Evolutionary conservation across 164 flowering plant genomes (phyloP), one percentile per base, ranked within the genome.

Genomic region (Santalum album): DNA sequence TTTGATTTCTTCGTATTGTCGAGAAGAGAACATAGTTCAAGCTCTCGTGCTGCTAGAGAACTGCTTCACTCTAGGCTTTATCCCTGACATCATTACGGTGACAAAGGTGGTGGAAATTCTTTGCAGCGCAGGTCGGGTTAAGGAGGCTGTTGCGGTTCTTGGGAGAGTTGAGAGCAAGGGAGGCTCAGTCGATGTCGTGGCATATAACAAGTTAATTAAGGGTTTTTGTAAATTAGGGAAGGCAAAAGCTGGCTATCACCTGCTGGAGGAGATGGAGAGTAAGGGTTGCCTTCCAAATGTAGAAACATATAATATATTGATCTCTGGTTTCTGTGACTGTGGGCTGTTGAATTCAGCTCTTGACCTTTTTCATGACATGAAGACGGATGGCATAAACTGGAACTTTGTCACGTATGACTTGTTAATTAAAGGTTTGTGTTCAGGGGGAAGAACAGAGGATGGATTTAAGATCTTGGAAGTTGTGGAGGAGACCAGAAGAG

Each of bases 1-100:
- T 42, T 27, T 92, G 74, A 83, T 92, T 66, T 78, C 84, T 25
- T 84, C 61, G 0, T 91, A 86, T 42, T 91, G 96, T 65, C 61
- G 55, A 46, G 83, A 83, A 51, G 79, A 70, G 40, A 70, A 80
- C 65, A 48, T 82, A 48, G 69, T 81, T 43, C 90, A 74, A 54
- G 87, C 95, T 44, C 77, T 86, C 18, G 87, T 80, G 58, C 44
- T 92, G 74, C 49, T 88, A 46, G 95, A 86, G 69, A 80, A 88
- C 65, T 67, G 92, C 65, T 77, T 86, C 45, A 34, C 29, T 48
- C 46, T 57, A 24, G 92, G 83, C 12, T 29, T 29, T 29, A 67
- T 78, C 25, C 96, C 86, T 15, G 90, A 87, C 73, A 62, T 88
- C 22, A 62, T 88, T 25, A 61, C 92, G 0, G 59, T 82, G 24